phyloP scores from a whole-genome alignment of 768 basidiomycete genomes.

The Lentinula lateritia region DNA sequence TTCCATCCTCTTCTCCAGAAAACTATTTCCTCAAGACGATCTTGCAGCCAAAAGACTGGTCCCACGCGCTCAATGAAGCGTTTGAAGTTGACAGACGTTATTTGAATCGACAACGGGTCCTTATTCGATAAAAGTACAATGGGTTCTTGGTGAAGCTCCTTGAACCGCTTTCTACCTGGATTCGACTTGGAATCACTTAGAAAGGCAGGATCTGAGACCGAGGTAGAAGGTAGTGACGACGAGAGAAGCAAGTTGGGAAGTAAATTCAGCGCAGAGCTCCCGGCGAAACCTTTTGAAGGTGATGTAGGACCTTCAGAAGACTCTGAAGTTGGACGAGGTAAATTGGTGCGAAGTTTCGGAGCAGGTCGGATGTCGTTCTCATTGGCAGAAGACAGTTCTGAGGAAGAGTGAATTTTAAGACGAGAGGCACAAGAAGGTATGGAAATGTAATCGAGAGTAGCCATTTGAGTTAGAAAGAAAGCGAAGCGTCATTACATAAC shows the following conservation, averaged over 20 bases:
- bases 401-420: constrained; percentile 17
- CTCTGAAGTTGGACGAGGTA: constrained; percentile 32
- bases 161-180: constrained; percentile 13
- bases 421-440: constrained; percentile 37
- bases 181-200: constrained; percentile 13
- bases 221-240: constrained; percentile 15
- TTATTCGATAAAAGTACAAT: constrained; percentile 45
- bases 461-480: constrained; percentile 23
- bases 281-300: constrained; percentile 15
- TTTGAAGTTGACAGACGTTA: constrained; percentile 75
- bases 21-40: constrained; percentile 79
- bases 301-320: constrained; percentile 20
- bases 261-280: constrained; percentile 25
- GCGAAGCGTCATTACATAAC: not conserved
- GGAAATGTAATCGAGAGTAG: constrained; percentile 44
- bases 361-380: constrained; percentile 30
- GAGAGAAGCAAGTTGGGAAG: constrained; percentile 36
- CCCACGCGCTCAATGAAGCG: constrained; percentile 73
- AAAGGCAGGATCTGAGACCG: constrained; percentile 9
- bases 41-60: constrained; percentile 86
- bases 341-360: constrained; percentile 33
- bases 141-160: constrained; percentile 12
- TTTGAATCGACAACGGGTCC: constrained; percentile 72
- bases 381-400: constrained; percentile 8
- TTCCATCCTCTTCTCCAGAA: constrained; percentile 78